These are phyloP conservation scores for Vitis hybrid DNA, from an alignment of 177 flowering plant species.

Conservation along the genomic window DNA sequence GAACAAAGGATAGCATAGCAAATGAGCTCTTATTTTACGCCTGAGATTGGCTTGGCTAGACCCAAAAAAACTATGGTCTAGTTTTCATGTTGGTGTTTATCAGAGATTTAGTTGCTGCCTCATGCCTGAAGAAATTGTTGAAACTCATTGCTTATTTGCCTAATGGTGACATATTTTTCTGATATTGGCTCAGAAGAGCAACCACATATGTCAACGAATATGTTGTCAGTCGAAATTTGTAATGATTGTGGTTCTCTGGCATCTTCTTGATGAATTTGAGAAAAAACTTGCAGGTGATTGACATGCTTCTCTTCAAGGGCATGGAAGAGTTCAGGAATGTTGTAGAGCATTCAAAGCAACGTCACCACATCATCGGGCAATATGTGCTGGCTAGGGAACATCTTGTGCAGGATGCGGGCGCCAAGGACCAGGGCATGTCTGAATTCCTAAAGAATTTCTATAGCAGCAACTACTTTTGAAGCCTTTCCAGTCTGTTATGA, in stretches of 20 bases:
- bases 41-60: too few relatives aligned
- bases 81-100: too few relatives aligned
- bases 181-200: too few relatives aligned
- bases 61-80: too few relatives aligned
- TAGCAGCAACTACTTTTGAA: conserved; percentile 54
- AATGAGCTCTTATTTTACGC: too few relatives aligned
- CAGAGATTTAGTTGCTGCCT: too few relatives aligned
- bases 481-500: not conserved
- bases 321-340: conserved; percentile 79
- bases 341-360: conserved; percentile 82
- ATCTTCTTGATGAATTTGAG: not conserved
- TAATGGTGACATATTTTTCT: too few relatives aligned
- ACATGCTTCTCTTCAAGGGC: conserved; percentile 88
- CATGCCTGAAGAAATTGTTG: too few relatives aligned
- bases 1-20: too few relatives aligned
- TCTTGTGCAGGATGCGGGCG: conserved; percentile 53
- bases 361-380: conserved; percentile 93
- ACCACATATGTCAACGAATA: too few relatives aligned
- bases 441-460: conserved; percentile 81
- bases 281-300: conserved; percentile 66
- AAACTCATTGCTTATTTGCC: too few relatives aligned
- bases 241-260: not conserved
- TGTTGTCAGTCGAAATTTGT: too few relatives aligned
- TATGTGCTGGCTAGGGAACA: conserved; percentile 69
- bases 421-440: conserved; percentile 58